Percentiles rank a stretch among this genome's conserved stretches.
These are phyloP conservation scores for Casaregolazyma lundiana DNA, from an alignment of 1,139 yeast genomes.

Conservation along the genomic window DNA sequence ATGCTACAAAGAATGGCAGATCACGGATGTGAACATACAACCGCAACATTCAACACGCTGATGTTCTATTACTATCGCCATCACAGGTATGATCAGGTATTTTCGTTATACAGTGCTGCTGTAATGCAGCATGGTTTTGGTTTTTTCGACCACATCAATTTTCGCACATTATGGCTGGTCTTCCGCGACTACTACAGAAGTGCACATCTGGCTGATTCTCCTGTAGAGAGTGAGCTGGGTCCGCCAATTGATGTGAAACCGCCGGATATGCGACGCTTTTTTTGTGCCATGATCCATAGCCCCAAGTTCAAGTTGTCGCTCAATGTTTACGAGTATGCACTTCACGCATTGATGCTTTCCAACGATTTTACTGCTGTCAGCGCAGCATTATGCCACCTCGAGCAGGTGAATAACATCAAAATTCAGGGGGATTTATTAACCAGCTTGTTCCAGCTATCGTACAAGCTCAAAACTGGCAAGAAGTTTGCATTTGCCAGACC, in stretches of 20 bases:
- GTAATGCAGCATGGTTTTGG: constrained; percentile 9
- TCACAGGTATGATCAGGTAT: constrained; percentile 18
- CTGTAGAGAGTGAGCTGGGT: neutral
- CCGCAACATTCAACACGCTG: constrained; percentile 21
- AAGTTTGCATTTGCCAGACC: constrained; percentile 16
- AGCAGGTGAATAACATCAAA: constrained; percentile 18
- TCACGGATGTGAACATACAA: constrained; percentile 16
- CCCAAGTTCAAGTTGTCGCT: constrained; percentile 20
- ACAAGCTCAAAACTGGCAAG: constrained; percentile 14
- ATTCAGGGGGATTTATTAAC: constrained; percentile 20
- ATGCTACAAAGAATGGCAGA: constrained; percentile 21
- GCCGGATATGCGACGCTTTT: constrained; percentile 16
- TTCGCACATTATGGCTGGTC: constrained; percentile 24
- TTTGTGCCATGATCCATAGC: constrained; percentile 19
- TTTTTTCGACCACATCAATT: constrained; percentile 18
- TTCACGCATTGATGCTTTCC: constrained; percentile 24
- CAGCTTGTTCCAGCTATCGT: constrained; percentile 20
- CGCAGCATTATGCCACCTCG: constrained; percentile 24
- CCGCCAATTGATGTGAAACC: constrained; percentile 4
- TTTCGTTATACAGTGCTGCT: constrained; percentile 15
- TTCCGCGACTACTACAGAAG: constrained; percentile 23
- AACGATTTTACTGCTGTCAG: constrained; percentile 20
- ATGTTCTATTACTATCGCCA: constrained; percentile 22
- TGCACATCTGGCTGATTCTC: constrained; percentile 1
- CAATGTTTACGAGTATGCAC: constrained; percentile 23